Base-by-base conservation (phyloP, 192 early-diverging fungal species). In the Jimgerdemannia lactiflua region DNA sequence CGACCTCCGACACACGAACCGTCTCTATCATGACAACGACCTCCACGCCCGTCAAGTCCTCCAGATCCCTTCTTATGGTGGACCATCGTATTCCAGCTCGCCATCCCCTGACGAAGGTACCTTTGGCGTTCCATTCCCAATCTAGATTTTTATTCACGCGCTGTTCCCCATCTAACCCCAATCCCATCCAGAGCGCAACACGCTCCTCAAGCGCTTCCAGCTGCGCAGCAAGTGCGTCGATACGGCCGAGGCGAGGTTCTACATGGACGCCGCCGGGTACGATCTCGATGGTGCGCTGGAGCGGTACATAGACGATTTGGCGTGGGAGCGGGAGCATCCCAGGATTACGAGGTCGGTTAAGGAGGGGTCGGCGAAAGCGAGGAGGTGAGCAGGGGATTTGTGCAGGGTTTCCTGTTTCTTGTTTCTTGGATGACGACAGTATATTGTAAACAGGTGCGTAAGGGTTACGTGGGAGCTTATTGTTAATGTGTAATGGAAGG, bases 21-120 rank as follows among this genome's bases (percentile, higher is more conserved):
- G 69, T 69, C 20, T 75, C 39, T 75, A 44, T 40, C 66, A 75
- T 39, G 44, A 75, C 39, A 75, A 75, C 18, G 67, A 67, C n/a
- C 41, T 75, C 4, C 43, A 69, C 43, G 74, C 74, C 39, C 74
- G 69, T 42, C 14, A 14, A 4, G 17, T 10, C 43, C 17, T 75
- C 19, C 67, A 42, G 4, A 75, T 75, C 18, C 74, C 74, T 29
- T 43, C 43, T 14, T 75, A 75, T 69, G 29, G 14, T 29, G 74
- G 74, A 3, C 74, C 66, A 18, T 75, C 74, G 6, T 11, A 70
- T 49, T 75, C 74, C 42, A 43, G 41, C 14, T 69, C 66, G 18
- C 44, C n/a, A 19, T 75, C 74, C n/a, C 43, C 41, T 11, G 74
- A 75, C 43, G 74, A 75, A 41, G 74, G 74, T 75, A 75, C n/a